Percentiles rank a stretch among this genome's conserved stretches.
Evolutionary conservation across 257 asterid species (phyloP).

Genomic region (Ocimum tenuiflorum): DNA sequence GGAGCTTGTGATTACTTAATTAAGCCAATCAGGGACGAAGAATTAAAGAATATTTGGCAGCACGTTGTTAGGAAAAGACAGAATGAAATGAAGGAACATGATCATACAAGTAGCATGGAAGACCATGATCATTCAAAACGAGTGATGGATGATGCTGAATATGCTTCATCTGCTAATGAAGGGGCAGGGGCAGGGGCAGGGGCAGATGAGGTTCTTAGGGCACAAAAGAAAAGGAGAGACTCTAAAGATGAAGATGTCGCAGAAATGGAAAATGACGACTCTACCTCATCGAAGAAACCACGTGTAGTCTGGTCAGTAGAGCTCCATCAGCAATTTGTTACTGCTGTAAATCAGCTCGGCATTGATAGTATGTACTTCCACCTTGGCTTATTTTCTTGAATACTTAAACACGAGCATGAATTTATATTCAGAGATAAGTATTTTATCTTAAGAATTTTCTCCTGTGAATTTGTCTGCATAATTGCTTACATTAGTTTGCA

Average conservation of each 20-base stretch:
- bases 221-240: slow-evolving; percentile 58
- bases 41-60: slow-evolving; percentile 84
- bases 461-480: slow-evolving; percentile 6
- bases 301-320: slow-evolving; percentile 96
- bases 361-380: slow-evolving; percentile 62
- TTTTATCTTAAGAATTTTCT: not conserved
- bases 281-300: slow-evolving; percentile 55
- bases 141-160: slow-evolving; percentile 48
- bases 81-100: slow-evolving; percentile 53
- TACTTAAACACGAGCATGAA: slow-evolving; percentile 1
- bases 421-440: not conserved
- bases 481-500: slow-evolving; percentile 12
- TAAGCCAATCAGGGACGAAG: slow-evolving; percentile 82
- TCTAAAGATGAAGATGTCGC: slow-evolving; percentile 54
- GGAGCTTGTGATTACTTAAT: slow-evolving; percentile 94
- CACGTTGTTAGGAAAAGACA: slow-evolving; percentile 75
- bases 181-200: slow-evolving; percentile 37
- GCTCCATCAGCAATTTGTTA: slow-evolving; percentile 88
- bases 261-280: slow-evolving; percentile 60
- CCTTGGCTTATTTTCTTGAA: not conserved
- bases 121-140: slow-evolving; percentile 43
- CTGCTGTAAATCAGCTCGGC: slow-evolving; percentile 82
- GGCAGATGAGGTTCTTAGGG: slow-evolving; percentile 34
- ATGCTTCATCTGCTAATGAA: slow-evolving; percentile 54
- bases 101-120: slow-evolving; percentile 44